Conservation (phyloP, 768 basidiomycete species). For the Leucocoprinus birnbaumii region DNA sequence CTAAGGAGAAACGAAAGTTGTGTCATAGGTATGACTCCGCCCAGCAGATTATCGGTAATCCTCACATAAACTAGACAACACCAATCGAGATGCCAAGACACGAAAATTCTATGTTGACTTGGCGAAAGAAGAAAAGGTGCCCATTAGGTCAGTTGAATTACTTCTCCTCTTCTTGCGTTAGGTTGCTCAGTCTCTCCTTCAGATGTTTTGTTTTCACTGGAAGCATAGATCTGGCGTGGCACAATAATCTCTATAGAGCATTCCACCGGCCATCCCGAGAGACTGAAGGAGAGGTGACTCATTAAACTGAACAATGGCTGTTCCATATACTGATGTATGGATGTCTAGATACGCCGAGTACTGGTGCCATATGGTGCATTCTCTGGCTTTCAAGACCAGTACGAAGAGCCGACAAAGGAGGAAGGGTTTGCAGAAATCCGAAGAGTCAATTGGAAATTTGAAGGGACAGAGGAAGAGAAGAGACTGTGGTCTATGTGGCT, state of each 20-base stretch:
- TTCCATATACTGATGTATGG: conserved; percentile 1
- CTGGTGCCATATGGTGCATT: conserved; percentile 61
- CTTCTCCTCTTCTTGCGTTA: neutral
- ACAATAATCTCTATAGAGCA: conserved; percentile 90
- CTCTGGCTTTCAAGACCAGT: conserved; percentile 51
- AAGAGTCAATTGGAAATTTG: conserved; percentile 77
- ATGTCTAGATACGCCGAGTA: conserved; percentile 42
- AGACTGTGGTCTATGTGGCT: conserved; percentile 83
- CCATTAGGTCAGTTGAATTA: conserved; percentile 48
- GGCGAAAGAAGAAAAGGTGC: conserved; percentile 51
- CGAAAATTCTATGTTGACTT: conserved; percentile 70
- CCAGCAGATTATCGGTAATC: neutral
- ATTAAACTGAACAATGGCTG: neutral
- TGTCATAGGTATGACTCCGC: conserved; percentile 63
- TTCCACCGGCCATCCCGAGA: conserved; percentile 51
- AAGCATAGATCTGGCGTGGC: conserved; percentile 81
- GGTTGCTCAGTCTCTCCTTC: neutral
- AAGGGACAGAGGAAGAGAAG: conserved; percentile 70
- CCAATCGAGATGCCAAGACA: conserved; percentile 75
- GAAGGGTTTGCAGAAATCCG: conserved; percentile 83
- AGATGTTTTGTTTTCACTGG: conserved; percentile 79
- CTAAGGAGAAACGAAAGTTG: conserved; percentile 59
- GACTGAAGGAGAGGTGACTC: conserved; percentile 38
- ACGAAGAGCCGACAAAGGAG: conserved; percentile 57
- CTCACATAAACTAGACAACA: conserved; percentile 65